phyloP scores from a whole-genome alignment of 805 yeast species.

The Myxozyma vanderwaltii region DNA sequence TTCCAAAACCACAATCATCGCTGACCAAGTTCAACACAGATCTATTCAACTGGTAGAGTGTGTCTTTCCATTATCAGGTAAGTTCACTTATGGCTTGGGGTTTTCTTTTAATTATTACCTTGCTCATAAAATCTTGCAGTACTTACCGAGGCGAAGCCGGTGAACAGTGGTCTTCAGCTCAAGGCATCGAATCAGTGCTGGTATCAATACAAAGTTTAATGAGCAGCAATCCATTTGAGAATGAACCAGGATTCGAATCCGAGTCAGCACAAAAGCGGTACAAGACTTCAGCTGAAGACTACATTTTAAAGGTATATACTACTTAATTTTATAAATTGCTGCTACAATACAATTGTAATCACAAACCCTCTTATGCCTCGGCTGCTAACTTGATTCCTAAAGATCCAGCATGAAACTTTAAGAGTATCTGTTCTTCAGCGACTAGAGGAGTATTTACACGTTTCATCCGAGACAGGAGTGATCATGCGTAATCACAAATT shows the following conservation, averaged over 20 bases:
- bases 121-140: not conserved
- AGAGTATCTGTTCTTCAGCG: slow-evolving; percentile 18
- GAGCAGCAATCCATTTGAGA: slow-evolving; percentile 24
- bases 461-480: not conserved
- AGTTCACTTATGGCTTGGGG: not conserved
- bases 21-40: not conserved
- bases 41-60: slow-evolving; percentile 23
- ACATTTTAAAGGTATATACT: slow-evolving; percentile 6
- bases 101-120: too few species aligned
- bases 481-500: not conserved
- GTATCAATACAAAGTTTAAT: slow-evolving; percentile 25
- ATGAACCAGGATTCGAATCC: slow-evolving; percentile 22
- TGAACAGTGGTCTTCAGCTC: slow-evolving; percentile 31
- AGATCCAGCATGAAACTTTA: slow-evolving; percentile 23
- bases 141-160: slow-evolving; percentile 25
- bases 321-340: too few species aligned
- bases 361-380: too few species aligned
- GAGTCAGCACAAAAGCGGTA: not conserved
- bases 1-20: too few species aligned
- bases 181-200: slow-evolving; percentile 22
- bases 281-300: not conserved
- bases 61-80: slow-evolving; percentile 23
- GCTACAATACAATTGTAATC: too few species aligned
- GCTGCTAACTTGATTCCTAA: not conserved
- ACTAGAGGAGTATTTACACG: slow-evolving; percentile 14